phyloP scores from a whole-genome alignment of 805 yeast species.

The Wilhelminamyces savonicus region DNA sequence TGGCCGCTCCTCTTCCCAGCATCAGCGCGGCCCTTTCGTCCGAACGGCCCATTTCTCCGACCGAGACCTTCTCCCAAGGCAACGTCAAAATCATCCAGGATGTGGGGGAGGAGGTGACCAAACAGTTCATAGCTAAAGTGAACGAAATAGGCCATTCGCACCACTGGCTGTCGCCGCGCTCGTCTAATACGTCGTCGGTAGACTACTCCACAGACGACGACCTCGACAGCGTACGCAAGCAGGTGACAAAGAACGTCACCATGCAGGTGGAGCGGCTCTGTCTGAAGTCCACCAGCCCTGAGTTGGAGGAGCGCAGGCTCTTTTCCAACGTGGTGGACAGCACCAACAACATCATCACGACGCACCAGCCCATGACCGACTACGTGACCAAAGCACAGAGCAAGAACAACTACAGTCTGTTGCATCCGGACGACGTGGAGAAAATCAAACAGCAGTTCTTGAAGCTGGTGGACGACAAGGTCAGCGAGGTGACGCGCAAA shows the following conservation, averaged over 20 bases:
- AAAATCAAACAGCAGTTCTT: slow-evolving; percentile 18
- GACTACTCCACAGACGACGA: slow-evolving; percentile 5
- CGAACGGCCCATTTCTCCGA: not conserved
- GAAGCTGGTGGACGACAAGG: slow-evolving; percentile 22
- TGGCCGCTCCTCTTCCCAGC: not conserved
- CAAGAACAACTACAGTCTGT: not conserved
- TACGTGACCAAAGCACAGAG: not conserved
- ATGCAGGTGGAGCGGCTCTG: slow-evolving; percentile 19
- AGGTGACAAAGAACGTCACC: slow-evolving; percentile 25
- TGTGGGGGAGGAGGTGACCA: slow-evolving; percentile 27
- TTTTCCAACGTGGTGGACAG: too few relatives aligned
- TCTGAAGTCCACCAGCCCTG: slow-evolving; percentile 2
- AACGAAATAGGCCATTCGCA: slow-evolving; percentile 22
- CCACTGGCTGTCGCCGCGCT: slow-evolving; percentile 1
- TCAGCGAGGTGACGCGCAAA: slow-evolving; percentile 10
- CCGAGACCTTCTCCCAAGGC: slow-evolving; percentile 1
- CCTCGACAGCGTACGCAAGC: slow-evolving; percentile 19
- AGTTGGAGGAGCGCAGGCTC: too few relatives aligned
- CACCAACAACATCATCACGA: slow-evolving; percentile 1
- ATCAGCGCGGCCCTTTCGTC: not conserved
- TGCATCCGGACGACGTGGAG: slow-evolving; percentile 7
- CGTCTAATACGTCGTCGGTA: slow-evolving; percentile 10
- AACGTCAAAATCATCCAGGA: slow-evolving; percentile 18
- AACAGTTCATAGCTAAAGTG: slow-evolving; percentile 25
- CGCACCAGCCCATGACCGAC: slow-evolving; percentile 2